Base-by-base conservation (phyloP, 164 flowering plant genomes). In the Vitis labrusca region DNA sequence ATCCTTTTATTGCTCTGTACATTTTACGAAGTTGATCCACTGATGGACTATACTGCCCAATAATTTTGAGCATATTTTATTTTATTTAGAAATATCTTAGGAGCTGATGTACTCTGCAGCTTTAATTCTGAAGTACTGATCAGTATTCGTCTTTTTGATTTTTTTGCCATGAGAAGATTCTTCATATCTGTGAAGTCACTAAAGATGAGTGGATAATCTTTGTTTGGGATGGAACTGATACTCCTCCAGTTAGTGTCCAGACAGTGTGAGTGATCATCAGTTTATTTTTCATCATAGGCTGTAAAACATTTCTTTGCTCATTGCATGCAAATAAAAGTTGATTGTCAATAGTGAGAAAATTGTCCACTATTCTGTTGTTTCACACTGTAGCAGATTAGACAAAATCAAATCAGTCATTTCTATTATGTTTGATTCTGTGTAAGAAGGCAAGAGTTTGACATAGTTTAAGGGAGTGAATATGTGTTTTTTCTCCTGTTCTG, bases 181-280 rank as follows among this genome's bases (percentile, higher is more conserved):
- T 94, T 68, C 86, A 89, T 77, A 70, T 74, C n/a, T 74, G 67
- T 71, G 85, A 91, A 78, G 76, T 73, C 69, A 66, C 77, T 37
- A 48, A 82, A 64, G 79, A 77, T 70, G 82, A 78, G 65, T 75
- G 85, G 88, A 74, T 85, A 71, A 75, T 80, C 64, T 87, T 81
- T 80, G 77, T 92, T 57, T 92, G 98, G 98, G 97, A 94, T 85
- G 98, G 98, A 67, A 94, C 92, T 51, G 97, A 94, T 80, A 55
- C 88, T 66, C 89, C 92, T 57, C 88, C 93, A 16, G 54, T 67
- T 61, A 56, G 44, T 51, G 72, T 89, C 54, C 58, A 68, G 14
- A 27, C 72, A 30, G 84, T 73, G 98, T 90, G 73, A 79, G 87
- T 78, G 63, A 19, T 44, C 49, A 47, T 50, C 27, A 13, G 12